phyloP scores from a whole-genome alignment of 306 rosid genomes.

The Adenanthera pavonina region DNA sequence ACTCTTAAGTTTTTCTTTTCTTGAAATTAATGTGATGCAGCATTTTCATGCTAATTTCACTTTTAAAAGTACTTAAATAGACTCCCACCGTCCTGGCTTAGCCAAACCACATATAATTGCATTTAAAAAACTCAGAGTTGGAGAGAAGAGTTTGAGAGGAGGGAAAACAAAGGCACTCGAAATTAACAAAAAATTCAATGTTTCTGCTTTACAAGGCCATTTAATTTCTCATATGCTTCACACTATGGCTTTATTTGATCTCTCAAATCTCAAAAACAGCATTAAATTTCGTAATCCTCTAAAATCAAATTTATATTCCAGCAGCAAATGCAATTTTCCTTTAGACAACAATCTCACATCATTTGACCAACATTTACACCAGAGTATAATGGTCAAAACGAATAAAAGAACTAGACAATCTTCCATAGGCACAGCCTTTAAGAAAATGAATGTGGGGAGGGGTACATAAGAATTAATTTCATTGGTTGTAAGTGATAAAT shows the following conservation, averaged over 20 bases:
- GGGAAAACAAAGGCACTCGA: not conserved
- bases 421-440: not conserved
- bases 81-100: not conserved
- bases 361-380: not conserved
- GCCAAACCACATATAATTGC: not conserved
- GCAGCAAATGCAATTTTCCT: not conserved
- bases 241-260: not conserved
- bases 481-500: not conserved
- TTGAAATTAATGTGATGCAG: not conserved
- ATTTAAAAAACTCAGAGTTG: not conserved
- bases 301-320: not conserved
- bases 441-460: not conserved
- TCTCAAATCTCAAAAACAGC: not conserved
- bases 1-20: not conserved
- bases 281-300: not conserved
- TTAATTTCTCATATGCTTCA: not conserved
- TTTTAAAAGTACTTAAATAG: not conserved
- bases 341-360: not conserved
- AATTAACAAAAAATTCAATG: conserved; percentile 5
- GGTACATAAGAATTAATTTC: not conserved
- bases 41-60: not conserved
- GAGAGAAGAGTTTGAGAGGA: not conserved
- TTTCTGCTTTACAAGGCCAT: not conserved
- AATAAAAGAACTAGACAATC: not conserved
- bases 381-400: not conserved